Conservation (phyloP, 805 yeast species). For the Dipodascus albidus region DNA sequence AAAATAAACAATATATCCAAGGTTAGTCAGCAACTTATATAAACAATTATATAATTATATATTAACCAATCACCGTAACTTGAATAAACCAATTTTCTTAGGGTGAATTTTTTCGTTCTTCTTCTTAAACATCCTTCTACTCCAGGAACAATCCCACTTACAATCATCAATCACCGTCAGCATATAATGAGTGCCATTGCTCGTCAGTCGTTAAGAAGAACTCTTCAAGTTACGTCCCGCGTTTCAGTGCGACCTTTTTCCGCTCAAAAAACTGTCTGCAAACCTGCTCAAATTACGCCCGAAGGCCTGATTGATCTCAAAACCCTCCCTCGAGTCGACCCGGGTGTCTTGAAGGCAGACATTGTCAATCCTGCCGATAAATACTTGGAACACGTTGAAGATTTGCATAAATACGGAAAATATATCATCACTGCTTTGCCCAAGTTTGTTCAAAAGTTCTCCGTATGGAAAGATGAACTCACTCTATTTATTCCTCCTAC, state of each 20-base stretch:
- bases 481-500: constrained; percentile 64
- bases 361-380: constrained; percentile 69
- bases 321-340: constrained; percentile 22
- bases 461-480: constrained; percentile 88
- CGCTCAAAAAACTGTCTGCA: neutral
- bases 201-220: neutral
- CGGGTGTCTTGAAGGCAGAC: constrained; percentile 13
- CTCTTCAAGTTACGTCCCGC: neutral
- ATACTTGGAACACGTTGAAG: constrained; percentile 53
- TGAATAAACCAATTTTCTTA: neutral
- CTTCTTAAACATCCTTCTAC: neutral
- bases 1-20: neutral
- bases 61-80: neutral
- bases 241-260: neutral
- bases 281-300: constrained; percentile 14
- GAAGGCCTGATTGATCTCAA: constrained; percentile 24
- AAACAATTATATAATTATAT: no score
- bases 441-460: constrained; percentile 68
- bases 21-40: no score
- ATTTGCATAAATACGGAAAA: constrained; percentile 70
- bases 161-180: no score
- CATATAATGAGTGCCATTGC: neutral
- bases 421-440: constrained; percentile 72
- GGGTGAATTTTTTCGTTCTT: neutral
- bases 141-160: no score